Conservation (phyloP, 768 basidiomycete genomes). For the Clavaria fumosa region DNA sequence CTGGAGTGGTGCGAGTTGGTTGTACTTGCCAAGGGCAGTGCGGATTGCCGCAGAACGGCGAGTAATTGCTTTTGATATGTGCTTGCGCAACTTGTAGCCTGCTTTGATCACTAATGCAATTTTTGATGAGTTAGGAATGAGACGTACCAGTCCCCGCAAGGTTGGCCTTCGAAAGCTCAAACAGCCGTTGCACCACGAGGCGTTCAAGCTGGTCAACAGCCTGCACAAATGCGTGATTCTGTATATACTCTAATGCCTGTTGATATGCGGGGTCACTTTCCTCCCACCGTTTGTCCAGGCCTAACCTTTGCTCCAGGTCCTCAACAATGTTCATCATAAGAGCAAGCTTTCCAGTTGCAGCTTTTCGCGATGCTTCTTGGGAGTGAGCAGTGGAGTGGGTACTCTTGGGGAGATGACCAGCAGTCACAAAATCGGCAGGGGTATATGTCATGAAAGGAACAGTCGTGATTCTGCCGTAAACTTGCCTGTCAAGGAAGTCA, state of each 20-base stretch:
- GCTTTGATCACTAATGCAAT: background rate
- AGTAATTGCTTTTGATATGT: slow-evolving; percentile 1
- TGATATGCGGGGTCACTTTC: too few relatives aligned
- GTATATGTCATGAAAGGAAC: too few relatives aligned
- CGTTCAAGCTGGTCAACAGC: too few relatives aligned
- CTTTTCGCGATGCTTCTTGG: too few relatives aligned
- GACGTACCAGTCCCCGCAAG: slow-evolving; percentile 1
- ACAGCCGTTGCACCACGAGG: background rate
- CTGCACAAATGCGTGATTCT: too few relatives aligned
- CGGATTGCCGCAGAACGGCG: background rate
- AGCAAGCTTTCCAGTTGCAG: background rate
- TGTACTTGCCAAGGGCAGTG: slow-evolving; percentile 1
- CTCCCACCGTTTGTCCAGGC: background rate
- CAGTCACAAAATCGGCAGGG: too few relatives aligned
- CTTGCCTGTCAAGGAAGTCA: too few relatives aligned
- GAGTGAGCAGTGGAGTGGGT: too few relatives aligned
- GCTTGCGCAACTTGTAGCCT: slow-evolving; percentile 1
- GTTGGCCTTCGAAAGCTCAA: slow-evolving; percentile 1
- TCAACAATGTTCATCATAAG: background rate
- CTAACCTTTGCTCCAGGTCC: background rate
- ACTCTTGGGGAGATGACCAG: too few relatives aligned
- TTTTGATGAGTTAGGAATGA: background rate
- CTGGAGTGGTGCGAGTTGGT: slow-evolving; percentile 1
- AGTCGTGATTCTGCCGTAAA: too few relatives aligned
- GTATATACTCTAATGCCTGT: too few relatives aligned